Percentiles rank a stretch among this genome's conserved stretches.
Evolutionary conservation across 192 early-diverging fungal genomes (phyloP).

Genomic region (Podila epicladia): DNA sequence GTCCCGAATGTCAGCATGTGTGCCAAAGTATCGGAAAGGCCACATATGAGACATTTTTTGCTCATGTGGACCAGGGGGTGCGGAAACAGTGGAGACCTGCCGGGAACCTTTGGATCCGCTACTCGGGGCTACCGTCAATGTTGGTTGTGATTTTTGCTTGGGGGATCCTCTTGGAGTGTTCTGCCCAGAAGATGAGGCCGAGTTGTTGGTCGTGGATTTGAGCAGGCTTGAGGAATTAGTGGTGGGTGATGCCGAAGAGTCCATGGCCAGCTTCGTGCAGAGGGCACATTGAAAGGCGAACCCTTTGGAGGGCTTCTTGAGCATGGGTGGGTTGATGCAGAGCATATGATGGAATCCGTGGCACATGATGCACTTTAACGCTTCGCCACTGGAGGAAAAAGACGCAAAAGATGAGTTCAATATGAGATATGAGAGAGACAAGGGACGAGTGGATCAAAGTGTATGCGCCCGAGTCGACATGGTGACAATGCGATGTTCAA

Average conservation of each 20-base stretch:
- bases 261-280: slow-evolving; percentile 62
- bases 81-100: neutral
- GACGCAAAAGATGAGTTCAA: neutral
- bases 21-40: slow-evolving; percentile 92
- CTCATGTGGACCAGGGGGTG: slow-evolving; percentile 56
- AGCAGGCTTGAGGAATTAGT: neutral
- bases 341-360: slow-evolving; percentile 82
- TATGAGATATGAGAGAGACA: neutral
- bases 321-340: slow-evolving; percentile 83
- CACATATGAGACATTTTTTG: slow-evolving; percentile 72
- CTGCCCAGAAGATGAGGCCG: slow-evolving; percentile 33
- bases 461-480: no score
- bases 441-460: no score
- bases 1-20: slow-evolving; percentile 78
- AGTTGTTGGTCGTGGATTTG: slow-evolving; percentile 21
- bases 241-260: slow-evolving; percentile 14
- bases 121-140: slow-evolving; percentile 15
- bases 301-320: slow-evolving; percentile 82
- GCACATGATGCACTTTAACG: slow-evolving; percentile 83
- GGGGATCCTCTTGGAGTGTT: slow-evolving; percentile 42
- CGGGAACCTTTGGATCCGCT: neutral
- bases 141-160: slow-evolving; percentile 34
- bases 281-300: slow-evolving; percentile 88
- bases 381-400: slow-evolving; percentile 56
- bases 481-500: no score